Evolutionary conservation across 306 rosid species (phyloP).

Genomic region (Geum urbanum): DNA sequence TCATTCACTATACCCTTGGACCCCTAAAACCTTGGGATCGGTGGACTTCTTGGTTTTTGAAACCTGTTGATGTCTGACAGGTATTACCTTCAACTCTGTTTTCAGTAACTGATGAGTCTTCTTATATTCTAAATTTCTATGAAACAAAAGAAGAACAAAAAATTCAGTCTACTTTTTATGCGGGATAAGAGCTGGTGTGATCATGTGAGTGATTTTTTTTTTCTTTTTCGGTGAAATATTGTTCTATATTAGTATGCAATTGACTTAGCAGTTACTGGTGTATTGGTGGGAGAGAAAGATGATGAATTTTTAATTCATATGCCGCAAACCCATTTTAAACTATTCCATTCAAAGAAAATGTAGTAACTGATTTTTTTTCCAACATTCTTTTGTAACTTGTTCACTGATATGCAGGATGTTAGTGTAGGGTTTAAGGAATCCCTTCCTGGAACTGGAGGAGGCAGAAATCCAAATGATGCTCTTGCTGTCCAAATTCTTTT

Average conservation of each 20-base stretch:
- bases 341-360: neutral
- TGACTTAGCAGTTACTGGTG: constrained; percentile 6
- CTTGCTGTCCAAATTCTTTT: constrained; percentile 71
- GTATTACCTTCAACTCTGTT: constrained; percentile 34
- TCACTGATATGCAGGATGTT: constrained; percentile 56
- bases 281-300: neutral
- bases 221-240: neutral
- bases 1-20: constrained; percentile 94
- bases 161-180: neutral
- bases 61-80: constrained; percentile 99
- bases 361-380: constrained; percentile 4
- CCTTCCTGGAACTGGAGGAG: constrained; percentile 89
- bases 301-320: neutral
- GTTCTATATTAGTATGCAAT: neutral
- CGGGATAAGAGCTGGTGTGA: neutral
- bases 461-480: constrained; percentile 72
- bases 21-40: constrained; percentile 99
- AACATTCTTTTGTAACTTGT: constrained; percentile 16
- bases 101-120: neutral
- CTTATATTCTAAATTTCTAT: neutral
- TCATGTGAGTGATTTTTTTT: too few species aligned
- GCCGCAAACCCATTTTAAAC: neutral
- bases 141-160: neutral
- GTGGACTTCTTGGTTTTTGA: constrained; percentile 99
- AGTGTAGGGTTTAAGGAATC: constrained; percentile 72